Base-by-base conservation (phyloP, 2,329 filamentous ascomycete species). In the Aurifilum marmelostoma region DNA sequence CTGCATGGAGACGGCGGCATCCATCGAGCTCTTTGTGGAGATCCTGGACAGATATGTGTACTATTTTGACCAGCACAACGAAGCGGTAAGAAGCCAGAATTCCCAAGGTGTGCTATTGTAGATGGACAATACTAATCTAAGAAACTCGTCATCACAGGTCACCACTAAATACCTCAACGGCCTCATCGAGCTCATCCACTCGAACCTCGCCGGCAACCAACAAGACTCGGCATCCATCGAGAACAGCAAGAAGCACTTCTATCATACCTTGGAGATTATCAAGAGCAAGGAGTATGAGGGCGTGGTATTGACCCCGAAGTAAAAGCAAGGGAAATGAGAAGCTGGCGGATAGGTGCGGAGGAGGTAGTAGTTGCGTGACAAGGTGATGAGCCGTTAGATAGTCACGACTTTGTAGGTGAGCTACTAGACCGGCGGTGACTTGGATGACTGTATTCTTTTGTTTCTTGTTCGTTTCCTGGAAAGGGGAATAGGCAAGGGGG, bases 41-140 rank as follows among this genome's bases (percentile, higher is more conserved):
- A 99, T 99, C 72, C 83, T 99, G 67, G 97, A 99, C 80, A 90
- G 96, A 80, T 99, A 99, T 78, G 94, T 98, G 66, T 99, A 99
- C 80, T 99, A 98, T 83, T 99, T 97, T 82, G 96, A 99, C 80
- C 95, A 99, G 80, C 93, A 97, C 78, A 99, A 99, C 80, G 96
- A 99, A 82, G 94, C 94, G 73, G 96, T 88, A 78, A 76, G 85
- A 16, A 47, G n/a, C 2, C 2, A 39, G 7, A 47, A 47, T 47
- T 21, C 34, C 8, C 21, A 8, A 47, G 7, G 1, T 24, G n/a
- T n/a, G n/a, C n/a, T n/a, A n/a, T n/a, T n/a, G n/a, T n/a, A 41
- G 6, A n/a, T 2, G 2, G 18, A n/a, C 37, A 24, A 37, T 41
- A 39, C 58, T 68, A 16, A 70, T 29, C n/a, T 66, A 8, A n/a